Conservation (phyloP, 148 eudicot genomes). For the Mesembryanthemum crystallinum region DNA sequence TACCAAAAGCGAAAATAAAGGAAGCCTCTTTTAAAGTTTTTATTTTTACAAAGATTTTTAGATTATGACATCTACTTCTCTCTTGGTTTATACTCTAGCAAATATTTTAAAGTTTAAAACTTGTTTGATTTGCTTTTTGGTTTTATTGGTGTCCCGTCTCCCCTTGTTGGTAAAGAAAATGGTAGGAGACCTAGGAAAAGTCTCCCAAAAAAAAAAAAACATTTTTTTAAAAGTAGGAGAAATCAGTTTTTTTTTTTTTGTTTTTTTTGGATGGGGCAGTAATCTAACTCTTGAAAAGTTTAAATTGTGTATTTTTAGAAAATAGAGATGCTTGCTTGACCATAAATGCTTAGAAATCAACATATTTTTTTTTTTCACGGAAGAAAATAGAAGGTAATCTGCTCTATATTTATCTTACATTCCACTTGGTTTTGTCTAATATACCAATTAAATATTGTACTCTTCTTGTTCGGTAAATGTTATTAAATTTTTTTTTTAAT, state of each 20-base stretch:
- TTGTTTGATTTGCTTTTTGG: constrained; percentile 4
- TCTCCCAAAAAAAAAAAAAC: too few relatives aligned
- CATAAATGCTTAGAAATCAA: neutral
- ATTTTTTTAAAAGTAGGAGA: too few relatives aligned
- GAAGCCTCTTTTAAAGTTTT: neutral
- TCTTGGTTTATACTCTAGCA: neutral
- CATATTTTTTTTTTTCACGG: too few relatives aligned
- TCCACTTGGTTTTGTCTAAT: neutral
- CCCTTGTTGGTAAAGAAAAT: neutral
- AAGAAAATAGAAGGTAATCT: neutral
- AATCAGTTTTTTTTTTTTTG: too few relatives aligned
- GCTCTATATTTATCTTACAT: neutral
- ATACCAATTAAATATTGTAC: neutral
- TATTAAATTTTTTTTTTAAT: too few relatives aligned
- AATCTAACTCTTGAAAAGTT: neutral
- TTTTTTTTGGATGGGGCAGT: too few relatives aligned
- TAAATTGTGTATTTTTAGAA: neutral
- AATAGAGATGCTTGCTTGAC: neutral
- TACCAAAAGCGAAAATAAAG: constrained; percentile 19
- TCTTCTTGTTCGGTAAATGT: neutral
- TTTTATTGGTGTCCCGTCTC: neutral
- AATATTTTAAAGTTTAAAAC: neutral
- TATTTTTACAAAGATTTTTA: neutral
- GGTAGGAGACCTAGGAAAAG: too few relatives aligned
- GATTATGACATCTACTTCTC: constrained; percentile 19